Evolutionary conservation across 441 rosid genomes (phyloP), one percentile per base, ranked within the genome.

Genomic region (Gossypium aridum): DNA sequence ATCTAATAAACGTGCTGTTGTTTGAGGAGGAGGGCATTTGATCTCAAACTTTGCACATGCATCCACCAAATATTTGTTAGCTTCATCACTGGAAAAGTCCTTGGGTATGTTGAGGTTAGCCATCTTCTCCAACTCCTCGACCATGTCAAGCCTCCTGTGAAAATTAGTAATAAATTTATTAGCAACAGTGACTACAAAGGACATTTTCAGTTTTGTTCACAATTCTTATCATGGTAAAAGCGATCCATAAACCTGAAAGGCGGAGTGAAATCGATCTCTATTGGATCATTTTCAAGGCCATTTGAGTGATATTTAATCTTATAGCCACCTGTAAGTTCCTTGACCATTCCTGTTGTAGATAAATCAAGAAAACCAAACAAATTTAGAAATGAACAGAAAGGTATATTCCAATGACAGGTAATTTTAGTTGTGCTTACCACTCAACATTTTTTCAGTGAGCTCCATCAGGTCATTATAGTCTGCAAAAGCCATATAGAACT

Each of bases 401-500:
- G 28, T 8, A 65, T 34, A 54, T 53, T 69, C 55, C 47, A 56
- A 13, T 16, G 64, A 39, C 23, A 5, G 22, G 64, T 68, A 37
- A 34, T 62, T 28, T 51, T 68, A 45, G 70, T 57, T 9, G 20
- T 9, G 20, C 88, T 82, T 82, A 86, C 98, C 98, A 69, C 98
- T 94, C 77, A 94, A 70, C 92, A 94, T 76, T 53, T 78, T 63
- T 85, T 94, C 98, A 9, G 95, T 91, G 56, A 94, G 90, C 23
- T 81, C 78, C 97, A 94, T 94, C 82, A 94, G 54, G 80, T 94
- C 97, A 67, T 94, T 76, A 82, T 94, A 94, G 80, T 94, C 97
- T 0, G 95, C 97, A 71, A 60, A 94, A 31, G 97, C 98, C 98
- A 94, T 94, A 75, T 94, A 94, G 80, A 94, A 94, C 83, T 94